Conservation (phyloP, 2,329 filamentous ascomycete genomes). For the Paecilomyces niveus region DNA sequence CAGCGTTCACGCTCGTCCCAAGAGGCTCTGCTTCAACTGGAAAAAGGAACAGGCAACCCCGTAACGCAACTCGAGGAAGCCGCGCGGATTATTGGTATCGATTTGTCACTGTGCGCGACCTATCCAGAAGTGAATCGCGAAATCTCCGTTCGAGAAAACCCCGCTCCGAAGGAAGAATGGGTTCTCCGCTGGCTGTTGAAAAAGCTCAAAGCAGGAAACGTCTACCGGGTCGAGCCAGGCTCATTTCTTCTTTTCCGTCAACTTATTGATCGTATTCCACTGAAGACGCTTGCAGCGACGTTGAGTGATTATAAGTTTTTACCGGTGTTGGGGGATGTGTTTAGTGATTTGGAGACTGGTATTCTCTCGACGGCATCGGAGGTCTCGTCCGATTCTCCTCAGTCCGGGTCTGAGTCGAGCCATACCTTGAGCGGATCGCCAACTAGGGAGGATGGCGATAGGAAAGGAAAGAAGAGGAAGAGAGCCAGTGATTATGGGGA, state of each 20-base stretch:
- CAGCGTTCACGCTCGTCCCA: constrained; percentile 35
- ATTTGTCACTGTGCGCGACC: constrained; percentile 26
- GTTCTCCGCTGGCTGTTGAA: constrained; percentile 60
- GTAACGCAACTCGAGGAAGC: constrained; percentile 35
- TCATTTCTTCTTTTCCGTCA: constrained; percentile 54
- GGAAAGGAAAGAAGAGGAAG: constrained; percentile 32
- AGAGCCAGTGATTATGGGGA: constrained; percentile 16
- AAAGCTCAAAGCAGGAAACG: constrained; percentile 43
- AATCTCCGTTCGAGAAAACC: constrained; percentile 13
- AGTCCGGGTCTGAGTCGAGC: constrained; percentile 28
- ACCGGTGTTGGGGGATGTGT: constrained; percentile 56
- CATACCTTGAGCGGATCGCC: constrained; percentile 25
- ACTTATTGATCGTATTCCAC: constrained; percentile 61
- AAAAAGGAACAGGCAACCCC: constrained; percentile 35
- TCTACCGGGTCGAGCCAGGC: constrained; percentile 35
- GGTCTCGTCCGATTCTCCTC: constrained; percentile 10
- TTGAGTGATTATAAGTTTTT: constrained; percentile 65
- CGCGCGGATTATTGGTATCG: constrained; percentile 35
- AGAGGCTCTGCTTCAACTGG: constrained; percentile 38
- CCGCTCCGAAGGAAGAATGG: constrained; percentile 55
- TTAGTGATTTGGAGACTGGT: constrained; percentile 47
- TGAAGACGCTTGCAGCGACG: constrained; percentile 62
- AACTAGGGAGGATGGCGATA: constrained; percentile 12
- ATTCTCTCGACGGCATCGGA: constrained; percentile 12
- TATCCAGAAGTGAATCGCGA: constrained; percentile 21